A percentile compares a stretch with the other conserved stretches of the same genome.
phyloP scores from a whole-genome alignment of 148 eudicot species.

The Rhododendron griersonianum region DNA sequence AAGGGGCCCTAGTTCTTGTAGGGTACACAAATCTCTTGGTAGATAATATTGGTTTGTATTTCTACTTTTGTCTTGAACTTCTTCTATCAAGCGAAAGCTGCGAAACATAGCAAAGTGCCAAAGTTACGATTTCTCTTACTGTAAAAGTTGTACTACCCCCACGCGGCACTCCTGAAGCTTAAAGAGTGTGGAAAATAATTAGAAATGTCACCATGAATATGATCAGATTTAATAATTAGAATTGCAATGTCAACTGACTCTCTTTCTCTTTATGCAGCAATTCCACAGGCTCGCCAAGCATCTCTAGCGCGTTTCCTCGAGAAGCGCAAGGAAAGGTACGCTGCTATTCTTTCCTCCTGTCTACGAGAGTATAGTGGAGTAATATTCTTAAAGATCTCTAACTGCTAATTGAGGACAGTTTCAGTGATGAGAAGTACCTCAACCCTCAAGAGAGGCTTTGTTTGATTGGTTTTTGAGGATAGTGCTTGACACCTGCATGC shows the following conservation, averaged over 20 bases:
- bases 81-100: not conserved
- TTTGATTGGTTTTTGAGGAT: not conserved
- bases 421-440: not conserved
- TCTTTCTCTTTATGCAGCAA: constrained; percentile 32
- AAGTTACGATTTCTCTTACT: not conserved
- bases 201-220: not conserved
- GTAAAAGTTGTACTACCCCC: not conserved
- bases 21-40: not conserved
- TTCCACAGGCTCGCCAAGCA: constrained; percentile 61
- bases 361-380: not conserved
- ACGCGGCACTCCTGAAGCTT: not conserved
- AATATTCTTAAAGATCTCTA: not conserved
- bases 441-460: not conserved
- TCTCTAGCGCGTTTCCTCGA: constrained; percentile 61
- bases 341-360: constrained; percentile 6
- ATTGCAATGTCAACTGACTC: not conserved
- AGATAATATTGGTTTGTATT: not conserved
- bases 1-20: not conserved
- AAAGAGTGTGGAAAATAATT: not conserved
- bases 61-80: not conserved
- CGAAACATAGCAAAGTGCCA: not conserved
- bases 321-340: constrained; percentile 66
- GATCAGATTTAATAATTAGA: not conserved
- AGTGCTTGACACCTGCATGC: not conserved
- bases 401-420: not conserved